Conservation (phyloP, 1,284 basidiomycete genomes). For the Puccinia horiana region DNA sequence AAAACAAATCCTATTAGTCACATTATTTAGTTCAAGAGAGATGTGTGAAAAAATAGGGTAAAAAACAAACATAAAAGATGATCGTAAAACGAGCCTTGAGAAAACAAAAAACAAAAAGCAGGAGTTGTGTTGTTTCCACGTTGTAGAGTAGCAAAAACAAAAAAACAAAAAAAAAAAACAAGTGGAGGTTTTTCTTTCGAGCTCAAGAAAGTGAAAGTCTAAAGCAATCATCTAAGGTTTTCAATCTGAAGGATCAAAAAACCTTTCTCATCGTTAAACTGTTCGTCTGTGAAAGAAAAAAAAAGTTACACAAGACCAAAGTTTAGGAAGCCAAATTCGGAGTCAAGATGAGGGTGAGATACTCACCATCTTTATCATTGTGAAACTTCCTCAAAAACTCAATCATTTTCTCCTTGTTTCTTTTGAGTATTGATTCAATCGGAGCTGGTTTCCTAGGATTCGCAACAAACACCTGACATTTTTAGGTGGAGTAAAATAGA, state of each 20-base stretch:
- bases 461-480: conserved; percentile 96
- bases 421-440: conserved; percentile 83
- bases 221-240: conserved; percentile 50
- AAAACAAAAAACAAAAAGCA: conserved; percentile 3
- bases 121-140: no score
- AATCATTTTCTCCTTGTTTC: conserved; percentile 92
- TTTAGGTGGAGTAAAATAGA: background rate
- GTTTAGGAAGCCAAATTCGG: background rate
- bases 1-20: conserved; percentile 11
- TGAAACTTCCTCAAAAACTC: conserved; percentile 89
- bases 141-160: no score
- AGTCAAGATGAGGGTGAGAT: background rate
- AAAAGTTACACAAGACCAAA: background rate
- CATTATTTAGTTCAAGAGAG: conserved; percentile 17
- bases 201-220: background rate
- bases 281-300: conserved; percentile 69
- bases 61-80: conserved; percentile 3
- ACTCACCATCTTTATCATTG: conserved; percentile 84
- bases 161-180: background rate
- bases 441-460: conserved; percentile 98
- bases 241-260: conserved; percentile 84
- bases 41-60: background rate
- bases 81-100: background rate
- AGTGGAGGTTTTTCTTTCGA: background rate
- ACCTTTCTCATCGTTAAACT: conserved; percentile 96